phyloP scores from a whole-genome alignment of 2,329 filamentous ascomycete species.

The Cryoendolithus antarcticus region DNA sequence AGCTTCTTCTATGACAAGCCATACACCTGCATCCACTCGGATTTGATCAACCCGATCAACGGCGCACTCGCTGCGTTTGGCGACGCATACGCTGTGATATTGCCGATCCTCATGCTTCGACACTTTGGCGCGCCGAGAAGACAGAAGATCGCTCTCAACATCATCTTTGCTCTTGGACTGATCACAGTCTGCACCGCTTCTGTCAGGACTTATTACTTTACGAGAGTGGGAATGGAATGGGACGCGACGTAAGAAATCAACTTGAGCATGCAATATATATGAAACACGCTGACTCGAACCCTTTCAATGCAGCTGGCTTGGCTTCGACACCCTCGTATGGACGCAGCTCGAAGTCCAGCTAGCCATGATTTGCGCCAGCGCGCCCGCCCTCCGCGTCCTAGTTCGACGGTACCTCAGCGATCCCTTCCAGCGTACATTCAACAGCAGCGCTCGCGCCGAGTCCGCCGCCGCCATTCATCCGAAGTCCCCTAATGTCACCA shows the following conservation, averaged over 20 bases:
- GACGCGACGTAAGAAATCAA: no score
- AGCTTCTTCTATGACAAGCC: conserved; percentile 5
- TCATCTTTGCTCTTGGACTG: conserved; percentile 13
- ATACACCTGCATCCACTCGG: conserved; percentile 8
- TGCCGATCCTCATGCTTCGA: conserved; percentile 14
- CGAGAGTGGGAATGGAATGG: conserved; percentile 7
- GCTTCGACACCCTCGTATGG: conserved; percentile 17
- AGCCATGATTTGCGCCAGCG: conserved; percentile 17
- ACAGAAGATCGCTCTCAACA: conserved; percentile 14
- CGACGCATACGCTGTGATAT: conserved; percentile 14
- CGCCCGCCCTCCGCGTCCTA: conserved; percentile 15
- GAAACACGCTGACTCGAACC: conserved; percentile 1
- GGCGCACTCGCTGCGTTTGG: conserved; percentile 12
- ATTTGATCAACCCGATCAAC: conserved; percentile 5
- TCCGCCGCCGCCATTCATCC: no score
- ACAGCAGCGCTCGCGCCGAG: conserved; percentile 2
- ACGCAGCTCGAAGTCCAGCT: conserved; percentile 17
- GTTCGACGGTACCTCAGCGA: conserved; percentile 8
- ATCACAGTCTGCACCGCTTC: conserved; percentile 21
- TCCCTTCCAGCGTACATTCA: conserved; percentile 7
- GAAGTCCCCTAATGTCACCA: no score
- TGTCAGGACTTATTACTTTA: conserved; percentile 22
- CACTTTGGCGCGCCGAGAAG: conserved; percentile 11
- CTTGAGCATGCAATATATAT: no score
- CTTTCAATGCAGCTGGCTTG: conserved; percentile 11